A percentile compares a stretch with the other conserved stretches of the same genome.
These are phyloP conservation scores for Clarireedia homoeocarpa DNA, from an alignment of 2,329 filamentous ascomycete species.

Conservation along the genomic window DNA sequence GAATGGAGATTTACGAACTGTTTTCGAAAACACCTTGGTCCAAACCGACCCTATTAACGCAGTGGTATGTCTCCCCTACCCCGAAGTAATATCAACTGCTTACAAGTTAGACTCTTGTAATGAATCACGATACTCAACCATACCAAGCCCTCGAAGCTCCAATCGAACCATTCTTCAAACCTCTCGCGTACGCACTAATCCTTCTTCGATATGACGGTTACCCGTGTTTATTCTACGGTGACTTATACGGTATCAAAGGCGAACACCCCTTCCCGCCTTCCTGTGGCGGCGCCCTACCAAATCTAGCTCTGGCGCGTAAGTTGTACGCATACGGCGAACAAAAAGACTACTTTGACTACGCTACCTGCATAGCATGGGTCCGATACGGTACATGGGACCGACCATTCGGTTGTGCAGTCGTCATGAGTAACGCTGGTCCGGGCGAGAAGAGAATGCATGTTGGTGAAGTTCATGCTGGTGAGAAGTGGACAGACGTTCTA, in stretches of 20 bases:
- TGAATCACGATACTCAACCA: slow-evolving; percentile 64
- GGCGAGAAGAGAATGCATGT: slow-evolving; percentile 53
- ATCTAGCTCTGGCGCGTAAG: slow-evolving; percentile 53
- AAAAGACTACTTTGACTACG: slow-evolving; percentile 53
- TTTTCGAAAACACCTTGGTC: slow-evolving; percentile 56
- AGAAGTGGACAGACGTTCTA: slow-evolving; percentile 57
- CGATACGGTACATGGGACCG: slow-evolving; percentile 42
- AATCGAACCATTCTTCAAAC: slow-evolving; percentile 60
- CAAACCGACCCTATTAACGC: slow-evolving; percentile 44
- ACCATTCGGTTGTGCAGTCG: slow-evolving; percentile 44
- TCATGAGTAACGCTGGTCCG: slow-evolving; percentile 46
- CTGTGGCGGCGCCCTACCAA: slow-evolving; percentile 46
- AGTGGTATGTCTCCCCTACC: slow-evolving; percentile 38
- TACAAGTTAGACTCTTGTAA: slow-evolving; percentile 49
- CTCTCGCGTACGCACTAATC: slow-evolving; percentile 64
- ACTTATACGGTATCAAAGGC: slow-evolving; percentile 53
- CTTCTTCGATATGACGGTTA: slow-evolving; percentile 55
- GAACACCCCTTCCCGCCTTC: slow-evolving; percentile 42
- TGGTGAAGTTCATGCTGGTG: slow-evolving; percentile 47
- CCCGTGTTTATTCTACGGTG: slow-evolving; percentile 64
- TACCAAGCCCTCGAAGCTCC: slow-evolving; percentile 55
- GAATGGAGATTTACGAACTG: slow-evolving; percentile 51
- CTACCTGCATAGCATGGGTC: slow-evolving; percentile 52
- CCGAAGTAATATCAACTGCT: background rate
- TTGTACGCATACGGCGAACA: slow-evolving; percentile 61